Base-by-base conservation (phyloP, 2,329 filamentous ascomycete genomes). In the Penicillium sp. region DNA sequence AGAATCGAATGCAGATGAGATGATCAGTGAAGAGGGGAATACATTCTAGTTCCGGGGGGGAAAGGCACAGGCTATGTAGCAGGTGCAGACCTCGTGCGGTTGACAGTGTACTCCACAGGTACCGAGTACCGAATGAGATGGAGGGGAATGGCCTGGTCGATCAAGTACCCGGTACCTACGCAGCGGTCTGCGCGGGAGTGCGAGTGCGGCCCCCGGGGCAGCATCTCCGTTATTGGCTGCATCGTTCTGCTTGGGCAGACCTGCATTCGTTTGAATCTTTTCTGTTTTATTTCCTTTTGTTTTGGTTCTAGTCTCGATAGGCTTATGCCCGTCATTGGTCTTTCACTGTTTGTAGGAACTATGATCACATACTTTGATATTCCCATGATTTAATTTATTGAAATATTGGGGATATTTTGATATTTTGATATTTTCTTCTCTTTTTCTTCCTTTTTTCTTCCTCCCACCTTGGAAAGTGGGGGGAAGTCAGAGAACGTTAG, bases 201-300 rank as follows among this genome's bases (percentile, higher is more conserved):
- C 29, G 14, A 54, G 49, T 38, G 47, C 50, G 52, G 43, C 42
- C 29, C 49, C 40, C 47, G 36, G 31, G 8, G 49, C 45, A 32
- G 14, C 18, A 16, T 49, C 32, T 49, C 48, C 47, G 39, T 49
- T 47, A 63, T 62, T 61, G 68, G 58, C 93, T 93, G 80, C 92
- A 89, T 81, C 89, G 90, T 88, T 96, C 96, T 46, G 83, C 91
- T 64, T 62, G 61, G 61, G 61, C 61, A 63, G 55, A 58, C 59
- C 47, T 63, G 61, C 61, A 60, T 56, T 14, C 50, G 46, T 54
- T 54, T 49, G 51, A 45, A 40, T 49, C 43, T 52, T 48, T 42
- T 40, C 34, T 29, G 40, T 29, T 43, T 48, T 21, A 21, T 43
- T 48, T 13, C 42, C 21, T 47, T 46, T 5, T 24, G 18, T 43